Percentiles rank a stretch among this genome's conserved stretches.
These are phyloP conservation scores for Fagopyrum tataricum DNA, from an alignment of 148 eudicot species.

Conservation along the genomic window DNA sequence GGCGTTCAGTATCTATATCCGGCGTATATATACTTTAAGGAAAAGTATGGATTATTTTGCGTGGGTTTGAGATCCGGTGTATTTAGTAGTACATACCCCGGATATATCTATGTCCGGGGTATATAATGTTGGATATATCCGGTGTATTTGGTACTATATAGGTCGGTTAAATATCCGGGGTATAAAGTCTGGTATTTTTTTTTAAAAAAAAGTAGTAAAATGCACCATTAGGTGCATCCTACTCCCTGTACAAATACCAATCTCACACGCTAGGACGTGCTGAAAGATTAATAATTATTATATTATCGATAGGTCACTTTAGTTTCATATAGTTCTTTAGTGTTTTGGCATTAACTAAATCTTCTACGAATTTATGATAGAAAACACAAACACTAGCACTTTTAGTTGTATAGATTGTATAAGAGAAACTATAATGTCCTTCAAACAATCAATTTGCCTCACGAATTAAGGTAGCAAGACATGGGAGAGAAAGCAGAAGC, in stretches of 20 bases:
- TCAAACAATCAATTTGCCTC: not conserved
- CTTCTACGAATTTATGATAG: not conserved
- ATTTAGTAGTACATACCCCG: no score
- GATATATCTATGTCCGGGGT: no score
- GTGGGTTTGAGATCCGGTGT: no score
- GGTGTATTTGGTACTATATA: no score
- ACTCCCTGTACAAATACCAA: no score
- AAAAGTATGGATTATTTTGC: no score
- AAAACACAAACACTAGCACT: not conserved
- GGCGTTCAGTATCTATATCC: no score
- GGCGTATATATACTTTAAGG: no score
- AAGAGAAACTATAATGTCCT: not conserved
- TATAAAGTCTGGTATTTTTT: no score
- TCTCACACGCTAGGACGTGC: not conserved
- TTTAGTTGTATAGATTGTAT: not conserved
- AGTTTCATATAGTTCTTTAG: not conserved
- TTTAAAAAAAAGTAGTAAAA: no score
- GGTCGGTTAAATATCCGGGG: no score
- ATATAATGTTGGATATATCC: no score
- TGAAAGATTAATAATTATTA: not conserved
- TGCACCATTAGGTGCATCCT: not conserved
- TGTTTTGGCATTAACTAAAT: not conserved
- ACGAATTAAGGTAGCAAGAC: not conserved
- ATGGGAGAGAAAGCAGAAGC: not conserved
- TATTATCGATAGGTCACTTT: not conserved